phyloP scores from a whole-genome alignment of 345 rosid species.

The Melaleuca quinquenervia region DNA sequence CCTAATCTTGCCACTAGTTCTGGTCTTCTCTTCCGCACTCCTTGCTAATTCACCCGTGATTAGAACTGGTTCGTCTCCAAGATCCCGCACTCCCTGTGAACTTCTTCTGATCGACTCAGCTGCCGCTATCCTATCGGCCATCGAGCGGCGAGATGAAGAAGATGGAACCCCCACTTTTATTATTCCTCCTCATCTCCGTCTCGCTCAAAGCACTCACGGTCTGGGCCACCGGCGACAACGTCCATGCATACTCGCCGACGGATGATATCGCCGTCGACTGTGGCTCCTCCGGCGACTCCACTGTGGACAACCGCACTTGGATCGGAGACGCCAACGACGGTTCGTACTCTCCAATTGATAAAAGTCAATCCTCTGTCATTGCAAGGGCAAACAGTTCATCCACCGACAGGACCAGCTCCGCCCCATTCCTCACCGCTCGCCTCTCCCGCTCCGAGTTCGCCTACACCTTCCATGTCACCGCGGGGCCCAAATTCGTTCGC shows the following conservation, averaged over 20 bases:
- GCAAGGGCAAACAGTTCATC: neutral
- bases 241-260: neutral
- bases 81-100: neutral
- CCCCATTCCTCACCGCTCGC: conserved; percentile 14
- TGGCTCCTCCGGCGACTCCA: neutral
- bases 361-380: neutral
- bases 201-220: neutral
- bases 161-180: neutral
- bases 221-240: neutral
- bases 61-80: neutral
- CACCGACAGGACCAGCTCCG: rapidly evolving
- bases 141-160: neutral
- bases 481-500: conserved; percentile 23
- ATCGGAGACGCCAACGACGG: neutral
- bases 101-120: neutral
- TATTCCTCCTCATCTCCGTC: neutral
- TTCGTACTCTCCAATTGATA: neutral
- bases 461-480: conserved; percentile 11
- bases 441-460: conserved; percentile 8
- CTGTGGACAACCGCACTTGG: neutral
- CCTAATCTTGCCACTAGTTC: neutral
- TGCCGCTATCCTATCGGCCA: neutral
- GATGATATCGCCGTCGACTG: neutral
- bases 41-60: neutral
- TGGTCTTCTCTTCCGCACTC: neutral